Conservation (phyloP, 1,284 basidiomycete species). For the Moesziomyces globuligerus region DNA sequence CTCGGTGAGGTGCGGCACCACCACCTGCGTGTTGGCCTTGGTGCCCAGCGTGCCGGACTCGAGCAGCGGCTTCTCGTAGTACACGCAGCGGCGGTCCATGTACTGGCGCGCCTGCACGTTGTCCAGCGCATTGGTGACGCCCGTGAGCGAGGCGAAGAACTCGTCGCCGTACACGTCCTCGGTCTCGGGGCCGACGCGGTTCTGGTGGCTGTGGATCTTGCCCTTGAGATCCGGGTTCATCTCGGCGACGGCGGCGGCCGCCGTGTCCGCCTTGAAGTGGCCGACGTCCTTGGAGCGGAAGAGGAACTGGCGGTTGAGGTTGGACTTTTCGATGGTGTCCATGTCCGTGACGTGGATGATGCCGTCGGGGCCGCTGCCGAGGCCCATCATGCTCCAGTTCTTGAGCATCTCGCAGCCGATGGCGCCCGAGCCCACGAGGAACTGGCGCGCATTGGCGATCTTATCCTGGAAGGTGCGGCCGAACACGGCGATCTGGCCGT, state of each 20-base stretch:
- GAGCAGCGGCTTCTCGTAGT: constrained; percentile 94
- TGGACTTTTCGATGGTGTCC: constrained; percentile 99
- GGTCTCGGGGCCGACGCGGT: constrained; percentile 88
- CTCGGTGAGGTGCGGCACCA: constrained; percentile 94
- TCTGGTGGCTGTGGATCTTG: constrained; percentile 89
- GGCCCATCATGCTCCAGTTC: constrained; percentile 99
- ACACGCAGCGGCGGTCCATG: constrained; percentile 98
- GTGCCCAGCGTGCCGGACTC: constrained; percentile 99
- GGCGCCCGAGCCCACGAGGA: constrained; percentile 96
- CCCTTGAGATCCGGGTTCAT: constrained; percentile 95
- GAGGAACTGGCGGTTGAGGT: constrained; percentile 97
- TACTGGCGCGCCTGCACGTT: constrained; percentile 95
- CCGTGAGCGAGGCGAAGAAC: constrained; percentile 85
- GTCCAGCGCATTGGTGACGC: constrained; percentile 99
- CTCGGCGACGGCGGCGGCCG: constrained; percentile 87
- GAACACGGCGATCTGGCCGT: constrained; percentile 95
- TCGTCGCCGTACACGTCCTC: constrained; percentile 93
- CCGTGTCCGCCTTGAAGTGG: constrained; percentile 97
- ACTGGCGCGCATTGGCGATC: constrained; percentile 89
- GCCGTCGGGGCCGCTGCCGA: constrained; percentile 83
- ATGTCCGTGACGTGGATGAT: constrained; percentile 94
- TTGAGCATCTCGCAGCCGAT: constrained; percentile 99
- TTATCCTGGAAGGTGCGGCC: constrained; percentile 92
- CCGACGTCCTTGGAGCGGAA: constrained; percentile 97
- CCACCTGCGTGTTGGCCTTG: constrained; percentile 97